These are phyloP conservation scores for Dothideomycetes sp. DNA, from an alignment of 2,329 filamentous ascomycete genomes.

Conservation along the genomic window DNA sequence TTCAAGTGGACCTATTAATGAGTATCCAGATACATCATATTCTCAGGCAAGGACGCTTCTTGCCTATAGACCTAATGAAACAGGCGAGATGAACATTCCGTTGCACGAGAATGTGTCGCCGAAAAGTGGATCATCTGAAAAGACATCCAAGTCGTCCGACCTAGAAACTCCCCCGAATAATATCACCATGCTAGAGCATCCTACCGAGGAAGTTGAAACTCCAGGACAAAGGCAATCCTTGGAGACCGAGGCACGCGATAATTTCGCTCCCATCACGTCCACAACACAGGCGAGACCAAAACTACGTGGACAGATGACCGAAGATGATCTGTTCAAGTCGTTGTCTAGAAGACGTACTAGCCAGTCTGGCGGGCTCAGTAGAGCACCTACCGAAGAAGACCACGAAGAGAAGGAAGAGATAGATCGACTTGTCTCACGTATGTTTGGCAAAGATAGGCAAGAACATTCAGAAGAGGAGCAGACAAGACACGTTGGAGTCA, in stretches of 20 bases:
- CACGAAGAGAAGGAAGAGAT: constrained; percentile 44
- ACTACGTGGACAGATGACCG: constrained; percentile 26
- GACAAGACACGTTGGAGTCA: constrained; percentile 58
- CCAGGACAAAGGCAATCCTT: not conserved
- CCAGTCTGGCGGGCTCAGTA: constrained; percentile 22
- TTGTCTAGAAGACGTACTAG: constrained; percentile 43
- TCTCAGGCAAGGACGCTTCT: not conserved
- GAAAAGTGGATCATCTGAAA: not conserved
- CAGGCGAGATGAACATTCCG: not conserved
- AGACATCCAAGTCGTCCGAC: constrained; percentile 12
- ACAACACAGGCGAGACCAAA: constrained; percentile 4
- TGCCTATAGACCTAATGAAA: not conserved
- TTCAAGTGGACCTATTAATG: not conserved
- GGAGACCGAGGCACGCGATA: not conserved
- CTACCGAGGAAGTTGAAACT: constrained; percentile 17
- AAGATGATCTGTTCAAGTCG: constrained; percentile 45
- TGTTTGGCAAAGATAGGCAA: constrained; percentile 59
- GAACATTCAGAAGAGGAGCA: constrained; percentile 60
- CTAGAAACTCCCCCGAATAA: not conserved
- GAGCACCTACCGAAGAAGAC: constrained; percentile 17
- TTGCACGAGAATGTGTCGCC: not conserved
- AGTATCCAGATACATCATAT: not conserved
- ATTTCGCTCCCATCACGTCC: constrained; percentile 4
- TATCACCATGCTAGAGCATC: constrained; percentile 10
- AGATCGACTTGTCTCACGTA: constrained; percentile 55